These are phyloP conservation scores for Tetracladium setigerum DNA, from an alignment of 495 filamentous ascomycete species.

Conservation along the genomic window DNA sequence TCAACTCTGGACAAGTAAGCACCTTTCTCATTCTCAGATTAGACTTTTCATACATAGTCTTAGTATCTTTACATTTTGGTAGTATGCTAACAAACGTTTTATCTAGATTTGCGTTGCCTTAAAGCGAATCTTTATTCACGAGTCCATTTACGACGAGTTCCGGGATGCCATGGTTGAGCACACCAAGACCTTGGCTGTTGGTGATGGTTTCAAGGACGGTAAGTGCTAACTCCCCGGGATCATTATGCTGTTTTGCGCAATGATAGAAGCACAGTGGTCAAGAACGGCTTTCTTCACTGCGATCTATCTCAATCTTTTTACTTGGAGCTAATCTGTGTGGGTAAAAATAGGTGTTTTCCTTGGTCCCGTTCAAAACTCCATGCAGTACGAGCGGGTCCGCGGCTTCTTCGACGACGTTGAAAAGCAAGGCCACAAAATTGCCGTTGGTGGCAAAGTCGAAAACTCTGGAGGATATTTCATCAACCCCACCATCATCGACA, in stretches of 20 bases:
- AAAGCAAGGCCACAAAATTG: conserved; percentile 19
- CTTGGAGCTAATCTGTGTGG: no score
- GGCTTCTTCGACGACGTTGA: conserved; percentile 20
- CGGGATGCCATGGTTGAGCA: conserved; percentile 37
- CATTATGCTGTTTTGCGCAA: no score
- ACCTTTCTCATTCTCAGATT: not conserved
- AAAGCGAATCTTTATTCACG: conserved; percentile 47
- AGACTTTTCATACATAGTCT: not conserved
- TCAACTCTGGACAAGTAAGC: conserved; percentile 35
- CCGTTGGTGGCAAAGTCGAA: not conserved
- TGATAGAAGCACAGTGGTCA: no score
- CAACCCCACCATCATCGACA: conserved; percentile 49
- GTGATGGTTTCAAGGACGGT: conserved; percentile 18
- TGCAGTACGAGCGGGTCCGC: conserved; percentile 38
- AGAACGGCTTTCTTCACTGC: no score
- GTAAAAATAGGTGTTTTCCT: conserved; percentile 23
- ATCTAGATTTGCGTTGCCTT: conserved; percentile 23
- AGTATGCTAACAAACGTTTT: conserved; percentile 37
- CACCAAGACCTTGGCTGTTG: conserved; percentile 36
- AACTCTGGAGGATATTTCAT: conserved; percentile 34
- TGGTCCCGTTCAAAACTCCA: conserved; percentile 46
- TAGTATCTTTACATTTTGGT: conserved; percentile 5
- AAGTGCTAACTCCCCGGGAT: no score
- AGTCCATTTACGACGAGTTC: conserved; percentile 48
- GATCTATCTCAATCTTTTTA: conserved; percentile 1